These are phyloP conservation scores for Solanum verrucosum DNA, from an alignment of 257 asterid species.

Conservation along the genomic window DNA sequence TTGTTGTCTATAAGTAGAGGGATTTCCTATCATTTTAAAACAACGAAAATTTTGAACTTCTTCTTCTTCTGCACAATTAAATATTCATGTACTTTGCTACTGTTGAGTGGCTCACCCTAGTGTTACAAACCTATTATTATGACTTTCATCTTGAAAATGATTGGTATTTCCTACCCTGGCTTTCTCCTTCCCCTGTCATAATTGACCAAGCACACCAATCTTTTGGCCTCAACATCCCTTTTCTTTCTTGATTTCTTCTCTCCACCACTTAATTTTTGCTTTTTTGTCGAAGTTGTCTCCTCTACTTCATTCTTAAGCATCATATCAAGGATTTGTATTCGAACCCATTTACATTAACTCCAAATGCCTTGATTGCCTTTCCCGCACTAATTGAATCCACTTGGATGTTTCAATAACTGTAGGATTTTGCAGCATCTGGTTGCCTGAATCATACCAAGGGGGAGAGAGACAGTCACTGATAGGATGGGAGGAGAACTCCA, in stretches of 20 bases:
- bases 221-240: background rate
- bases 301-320: background rate
- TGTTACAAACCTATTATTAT: background rate
- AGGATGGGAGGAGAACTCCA: background rate
- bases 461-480: background rate
- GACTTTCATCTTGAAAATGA: background rate
- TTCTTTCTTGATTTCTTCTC: background rate
- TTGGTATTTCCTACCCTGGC: background rate
- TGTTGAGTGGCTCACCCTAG: background rate
- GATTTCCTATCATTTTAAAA: no score
- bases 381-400: background rate
- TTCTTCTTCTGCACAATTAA: no score
- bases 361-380: background rate
- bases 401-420: background rate
- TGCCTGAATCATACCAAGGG: background rate
- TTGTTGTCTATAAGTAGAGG: no score
- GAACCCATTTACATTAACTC: background rate
- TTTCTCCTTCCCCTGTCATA: background rate
- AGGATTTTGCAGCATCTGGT: background rate
- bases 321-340: background rate
- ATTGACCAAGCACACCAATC: background rate
- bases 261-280: background rate
- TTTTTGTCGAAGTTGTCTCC: background rate
- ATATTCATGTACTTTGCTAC: no score
- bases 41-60: no score